Conservation (phyloP, 768 basidiomycete species). For the Paxillus ammoniavirescens region DNA sequence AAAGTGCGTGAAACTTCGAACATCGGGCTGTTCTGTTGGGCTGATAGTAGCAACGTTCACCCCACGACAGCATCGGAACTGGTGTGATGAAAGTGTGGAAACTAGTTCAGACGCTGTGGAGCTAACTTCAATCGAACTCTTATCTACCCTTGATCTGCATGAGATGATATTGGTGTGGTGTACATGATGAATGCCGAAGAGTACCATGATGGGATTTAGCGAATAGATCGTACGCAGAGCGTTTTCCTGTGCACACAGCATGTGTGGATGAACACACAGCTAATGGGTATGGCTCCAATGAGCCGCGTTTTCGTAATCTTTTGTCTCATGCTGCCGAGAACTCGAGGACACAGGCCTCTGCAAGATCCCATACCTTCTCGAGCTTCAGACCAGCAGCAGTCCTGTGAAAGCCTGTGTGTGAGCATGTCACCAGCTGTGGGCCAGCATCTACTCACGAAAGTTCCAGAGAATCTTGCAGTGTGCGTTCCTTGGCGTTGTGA, state of each 20-base stretch:
- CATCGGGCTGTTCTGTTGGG: background rate
- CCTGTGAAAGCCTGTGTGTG: conserved; percentile 13
- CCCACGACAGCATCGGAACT: conserved; percentile 58
- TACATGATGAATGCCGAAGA: background rate
- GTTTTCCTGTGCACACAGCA: conserved; percentile 1
- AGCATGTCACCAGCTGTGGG: background rate
- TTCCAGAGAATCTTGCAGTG: conserved; percentile 24
- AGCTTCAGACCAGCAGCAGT: conserved; percentile 25
- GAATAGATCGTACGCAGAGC: background rate
- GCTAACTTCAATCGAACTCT: background rate
- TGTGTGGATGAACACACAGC: conserved; percentile 18
- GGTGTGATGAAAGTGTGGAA: conserved; percentile 78
- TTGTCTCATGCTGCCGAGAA: conserved; percentile 18
- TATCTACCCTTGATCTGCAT: conserved; percentile 1
- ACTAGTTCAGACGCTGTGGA: conserved; percentile 38
- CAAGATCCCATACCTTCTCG: conserved; percentile 32
- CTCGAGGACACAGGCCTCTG: conserved; percentile 24
- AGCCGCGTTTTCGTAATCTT: background rate
- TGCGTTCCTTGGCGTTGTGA: conserved; percentile 35
- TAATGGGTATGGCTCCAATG: background rate
- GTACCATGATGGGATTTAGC: background rate
- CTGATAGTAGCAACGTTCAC: background rate
- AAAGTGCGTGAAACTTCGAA: conserved; percentile 49
- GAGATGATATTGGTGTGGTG: background rate
- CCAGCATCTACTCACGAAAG: conserved; percentile 23